Percentiles rank a stretch among this genome's conserved stretches.
Evolutionary conservation across 2,329 filamentous ascomycete genomes (phyloP).

Genomic region (Hypoxylon rubiginosum): DNA sequence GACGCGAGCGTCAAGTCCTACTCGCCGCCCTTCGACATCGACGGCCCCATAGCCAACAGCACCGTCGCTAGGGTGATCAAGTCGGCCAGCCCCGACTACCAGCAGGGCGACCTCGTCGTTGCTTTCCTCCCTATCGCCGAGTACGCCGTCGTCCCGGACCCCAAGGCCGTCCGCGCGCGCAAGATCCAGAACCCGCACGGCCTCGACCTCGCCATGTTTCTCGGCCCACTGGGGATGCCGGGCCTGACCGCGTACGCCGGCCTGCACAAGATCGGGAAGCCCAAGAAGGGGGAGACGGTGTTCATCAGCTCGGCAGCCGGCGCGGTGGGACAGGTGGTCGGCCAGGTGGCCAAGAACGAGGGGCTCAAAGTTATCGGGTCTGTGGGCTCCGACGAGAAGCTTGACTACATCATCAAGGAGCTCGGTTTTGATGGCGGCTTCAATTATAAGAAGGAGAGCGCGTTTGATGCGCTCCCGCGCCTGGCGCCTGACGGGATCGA

Average conservation of each 20-base stretch:
- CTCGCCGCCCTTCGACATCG: conserved; percentile 68
- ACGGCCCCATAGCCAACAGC: conserved; percentile 71
- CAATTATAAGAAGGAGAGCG: conserved; percentile 84
- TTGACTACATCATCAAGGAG: conserved; percentile 77
- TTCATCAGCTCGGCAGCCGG: conserved; percentile 82
- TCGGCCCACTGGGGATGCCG: conserved; percentile 81
- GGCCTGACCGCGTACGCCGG: conserved; percentile 81
- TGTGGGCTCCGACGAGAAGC: conserved; percentile 81
- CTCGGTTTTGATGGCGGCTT: conserved; percentile 80
- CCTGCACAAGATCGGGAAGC: conserved; percentile 80
- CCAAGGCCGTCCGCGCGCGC: conserved; percentile 56
- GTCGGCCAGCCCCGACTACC: conserved; percentile 71
- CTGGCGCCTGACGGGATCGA: conserved; percentile 80
- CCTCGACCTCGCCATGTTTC: conserved; percentile 71
- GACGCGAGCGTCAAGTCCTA: conserved; percentile 71
- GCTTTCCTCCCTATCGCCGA: conserved; percentile 70
- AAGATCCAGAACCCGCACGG: conserved; percentile 76
- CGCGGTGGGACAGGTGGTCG: conserved; percentile 81
- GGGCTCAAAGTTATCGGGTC: conserved; percentile 80
- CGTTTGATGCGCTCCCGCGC: conserved; percentile 72
- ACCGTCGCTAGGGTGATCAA: conserved; percentile 75
- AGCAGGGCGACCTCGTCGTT: conserved; percentile 72
- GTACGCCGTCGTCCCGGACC: conserved; percentile 68
- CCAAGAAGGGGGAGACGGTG: conserved; percentile 82
- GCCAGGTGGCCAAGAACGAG: conserved; percentile 81